phyloP scores from a whole-genome alignment of 257 asterid genomes.

The Nicotiana otophora region DNA sequence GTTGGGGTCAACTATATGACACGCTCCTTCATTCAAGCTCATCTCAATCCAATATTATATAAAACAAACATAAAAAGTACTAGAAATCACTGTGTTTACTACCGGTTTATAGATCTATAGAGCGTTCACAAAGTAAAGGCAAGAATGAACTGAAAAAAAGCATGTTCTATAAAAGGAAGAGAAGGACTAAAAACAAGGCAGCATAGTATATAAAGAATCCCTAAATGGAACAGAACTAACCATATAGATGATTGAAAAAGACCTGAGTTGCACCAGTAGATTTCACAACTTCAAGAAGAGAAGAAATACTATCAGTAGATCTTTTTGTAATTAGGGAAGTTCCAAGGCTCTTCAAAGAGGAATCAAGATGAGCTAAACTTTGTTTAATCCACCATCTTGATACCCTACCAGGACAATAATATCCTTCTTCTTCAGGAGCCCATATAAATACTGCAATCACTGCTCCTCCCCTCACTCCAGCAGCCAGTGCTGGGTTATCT shows the following conservation, averaged over 20 bases:
- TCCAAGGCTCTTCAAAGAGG: slow-evolving; percentile 75
- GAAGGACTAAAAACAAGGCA: background rate
- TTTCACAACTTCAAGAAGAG: slow-evolving; percentile 61
- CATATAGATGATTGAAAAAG: slow-evolving; percentile 85
- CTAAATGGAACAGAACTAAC: slow-evolving; percentile 27
- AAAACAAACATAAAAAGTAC: no score
- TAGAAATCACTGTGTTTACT: no score
- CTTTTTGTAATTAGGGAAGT: slow-evolving; percentile 77
- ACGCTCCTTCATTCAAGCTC: no score
- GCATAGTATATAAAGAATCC: background rate
- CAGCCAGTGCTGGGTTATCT: slow-evolving; percentile 85
- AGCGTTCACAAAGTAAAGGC: no score
- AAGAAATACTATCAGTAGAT: slow-evolving; percentile 73
- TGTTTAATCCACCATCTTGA: slow-evolving; percentile 97
- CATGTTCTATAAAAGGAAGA: background rate
- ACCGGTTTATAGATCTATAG: no score
- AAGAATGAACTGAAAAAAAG: background rate
- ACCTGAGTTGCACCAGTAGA: slow-evolving; percentile 76
- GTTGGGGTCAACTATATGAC: no score
- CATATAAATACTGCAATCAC: slow-evolving; percentile 72
- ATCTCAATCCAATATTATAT: no score
- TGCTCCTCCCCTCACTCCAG: slow-evolving; percentile 76
- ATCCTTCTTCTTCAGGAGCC: slow-evolving; percentile 98
- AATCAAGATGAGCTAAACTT: slow-evolving; percentile 74
- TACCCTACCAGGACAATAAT: slow-evolving; percentile 73